These are phyloP conservation scores for Thraustochytrium striatum DNA, from an alignment of 352 stramenopile genomes.

Conservation along the genomic window DNA sequence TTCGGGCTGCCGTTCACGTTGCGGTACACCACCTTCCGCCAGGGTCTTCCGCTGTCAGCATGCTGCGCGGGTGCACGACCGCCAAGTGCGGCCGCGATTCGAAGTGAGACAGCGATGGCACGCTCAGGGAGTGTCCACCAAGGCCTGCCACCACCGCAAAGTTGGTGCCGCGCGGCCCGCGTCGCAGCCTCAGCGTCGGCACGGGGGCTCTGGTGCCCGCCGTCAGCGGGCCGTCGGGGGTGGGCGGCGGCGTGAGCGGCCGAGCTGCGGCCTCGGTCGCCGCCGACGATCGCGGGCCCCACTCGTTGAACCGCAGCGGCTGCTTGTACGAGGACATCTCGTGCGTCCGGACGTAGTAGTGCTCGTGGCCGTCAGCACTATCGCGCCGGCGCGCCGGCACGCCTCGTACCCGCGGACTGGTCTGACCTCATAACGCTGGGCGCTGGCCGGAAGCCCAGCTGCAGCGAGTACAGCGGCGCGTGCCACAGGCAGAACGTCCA, in stretches of 20 bases:
- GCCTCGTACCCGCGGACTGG: not conserved
- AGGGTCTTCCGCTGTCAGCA: slow-evolving; percentile 8
- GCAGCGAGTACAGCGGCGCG: slow-evolving; percentile 6
- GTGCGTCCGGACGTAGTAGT: slow-evolving; percentile 42
- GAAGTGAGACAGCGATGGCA: not conserved
- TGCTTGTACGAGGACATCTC: slow-evolving; percentile 1
- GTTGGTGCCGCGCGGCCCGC: not conserved
- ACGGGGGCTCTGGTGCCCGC: no score
- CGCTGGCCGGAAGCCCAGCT: slow-evolving; percentile 16
- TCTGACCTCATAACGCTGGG: not conserved
- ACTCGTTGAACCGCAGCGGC: not conserved
- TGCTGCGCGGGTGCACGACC: slow-evolving; percentile 10
- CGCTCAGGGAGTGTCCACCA: slow-evolving; percentile 34
- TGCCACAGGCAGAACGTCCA: slow-evolving; percentile 48
- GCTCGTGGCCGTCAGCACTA: slow-evolving; percentile 39
- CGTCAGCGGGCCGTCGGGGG: no score
- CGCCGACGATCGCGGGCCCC: not conserved
- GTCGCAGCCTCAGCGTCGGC: not conserved
- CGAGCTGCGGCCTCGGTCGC: no score
- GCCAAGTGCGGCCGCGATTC: not conserved
- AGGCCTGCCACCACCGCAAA: slow-evolving; percentile 27
- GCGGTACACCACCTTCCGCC: slow-evolving; percentile 33
- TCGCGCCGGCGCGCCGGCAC: slow-evolving; percentile 1
- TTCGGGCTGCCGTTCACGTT: not conserved
- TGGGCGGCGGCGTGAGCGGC: no score